Evolutionary conservation across 2,329 filamentous ascomycete genomes (phyloP), one percentile per base, ranked within the genome.

Genomic region (Aspergillus carbonarius): DNA sequence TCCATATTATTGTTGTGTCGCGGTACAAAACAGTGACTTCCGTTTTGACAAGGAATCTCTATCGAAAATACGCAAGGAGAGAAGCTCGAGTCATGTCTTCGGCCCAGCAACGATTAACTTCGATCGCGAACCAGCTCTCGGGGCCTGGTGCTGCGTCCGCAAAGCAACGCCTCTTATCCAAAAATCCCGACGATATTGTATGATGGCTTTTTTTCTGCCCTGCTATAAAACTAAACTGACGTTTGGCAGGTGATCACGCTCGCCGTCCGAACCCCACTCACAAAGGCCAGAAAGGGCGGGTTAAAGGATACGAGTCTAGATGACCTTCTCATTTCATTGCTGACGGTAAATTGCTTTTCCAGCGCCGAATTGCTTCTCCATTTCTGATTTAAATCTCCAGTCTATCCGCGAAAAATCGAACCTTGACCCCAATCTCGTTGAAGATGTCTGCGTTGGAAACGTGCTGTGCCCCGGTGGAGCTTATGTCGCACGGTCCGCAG

Each of bases 381-480:
- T 39, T 6, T 20, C 17, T 48, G 40, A 55, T 20, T 20, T 7
- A 37, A 44, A 5, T 2, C 18, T 25, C 15, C 44, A 87, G 78
- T 86, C 86, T 59, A 81, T 96, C 63, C 83, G 96, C 71, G 83
- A 90, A 63, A 90, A 92, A 67, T 96, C 92, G 66, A 87, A 87
- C 65, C 92, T 97, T 78, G 89, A 96, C 79, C 92, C 93, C 34
- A 81, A 81, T 49, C 84, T 96, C 46, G 91, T 97, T 55, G 91
- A 96, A 78, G 93, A 97, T 74, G 88, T 97, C 64, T 89, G 88
- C 58, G 91, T 97, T 60, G 93, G 93, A 65, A 89, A 89, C 61
- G 92, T 96, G 18, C 87, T 97, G 50, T 86, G 91, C n/a, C 92
- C 92, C 10, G 91, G 92, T 55, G 90, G 90, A 58, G 92, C 92